A percentile compares a stretch with the other conserved stretches of the same genome.
These are phyloP conservation scores for Tulasnella sp. DNA, from an alignment of 768 basidiomycete genomes.

Conservation along the genomic window DNA sequence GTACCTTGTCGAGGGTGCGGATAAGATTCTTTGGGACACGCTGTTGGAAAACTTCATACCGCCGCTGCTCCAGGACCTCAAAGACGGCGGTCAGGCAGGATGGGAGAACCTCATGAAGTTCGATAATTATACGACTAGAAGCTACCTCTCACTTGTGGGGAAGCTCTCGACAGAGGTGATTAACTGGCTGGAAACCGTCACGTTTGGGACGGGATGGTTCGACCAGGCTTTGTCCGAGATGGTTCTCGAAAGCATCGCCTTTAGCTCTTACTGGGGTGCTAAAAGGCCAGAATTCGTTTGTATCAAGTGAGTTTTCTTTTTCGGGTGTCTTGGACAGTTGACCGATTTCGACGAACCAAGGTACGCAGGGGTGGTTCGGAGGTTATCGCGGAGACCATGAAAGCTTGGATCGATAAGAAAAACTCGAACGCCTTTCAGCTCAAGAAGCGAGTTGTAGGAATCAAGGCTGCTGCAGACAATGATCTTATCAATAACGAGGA, in stretches of 20 bases:
- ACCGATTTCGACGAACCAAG: too few species aligned
- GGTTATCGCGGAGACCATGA: neutral
- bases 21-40: neutral
- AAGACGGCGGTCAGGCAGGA: neutral
- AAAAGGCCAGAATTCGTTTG: neutral
- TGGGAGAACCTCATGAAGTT: slow-evolving; percentile 1
- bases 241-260: neutral
- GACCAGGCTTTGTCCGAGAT: slow-evolving; percentile 3
- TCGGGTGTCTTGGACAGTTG: neutral
- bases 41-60: neutral
- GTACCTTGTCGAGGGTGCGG: neutral
- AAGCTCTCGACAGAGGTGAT: neutral
- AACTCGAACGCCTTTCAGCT: neutral
- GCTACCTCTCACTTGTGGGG: neutral
- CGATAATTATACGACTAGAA: neutral
- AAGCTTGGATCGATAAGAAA: neutral
- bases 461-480: neutral
- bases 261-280: neutral
- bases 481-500: too few species aligned
- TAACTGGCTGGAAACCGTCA: slow-evolving; percentile 6
- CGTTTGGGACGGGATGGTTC: neutral
- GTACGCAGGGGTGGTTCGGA: neutral
- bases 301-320: neutral
- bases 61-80: neutral
- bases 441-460: neutral